Base-by-base conservation (phyloP, 2,329 filamentous ascomycete species). In the Myriangium duriaei region DNA sequence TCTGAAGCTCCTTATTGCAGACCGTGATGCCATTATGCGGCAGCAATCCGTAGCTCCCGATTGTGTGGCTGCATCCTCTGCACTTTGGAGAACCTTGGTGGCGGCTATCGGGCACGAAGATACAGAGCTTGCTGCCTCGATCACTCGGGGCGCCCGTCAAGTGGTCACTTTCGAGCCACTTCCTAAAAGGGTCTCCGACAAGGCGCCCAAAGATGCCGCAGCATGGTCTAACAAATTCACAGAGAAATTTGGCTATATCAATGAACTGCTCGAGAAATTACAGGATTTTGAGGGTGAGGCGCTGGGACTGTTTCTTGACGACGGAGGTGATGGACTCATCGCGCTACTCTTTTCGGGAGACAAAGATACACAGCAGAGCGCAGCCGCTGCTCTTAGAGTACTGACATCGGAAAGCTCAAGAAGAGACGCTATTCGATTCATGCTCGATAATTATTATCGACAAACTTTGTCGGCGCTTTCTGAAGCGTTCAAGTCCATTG, bases 291-390 rank as follows among this genome's bases (percentile, higher is more conserved):
- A 73, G 13, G 67, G 74, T 1, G 62, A 69, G 3, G 75, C 88
- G 42, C 65, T 96, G 29, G 71, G 76, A 41, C 64, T 71, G 15
- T 62, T 96, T 9, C 84, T 83, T 50, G 67, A 72, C 37, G 75
- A 79, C 41, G 69, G 73, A 13, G 80, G 83, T 42, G 76, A 79
- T 46, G 75, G 82, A 26, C 69, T 94, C 30, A 75, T 94, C 32
- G 79, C 80, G 4, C 71, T 84, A 12, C 73, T 95, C 5, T 76
- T 95, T 40, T 86, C 86, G 30, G 82, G 84, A 11, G 79, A 92
- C 47, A 67, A 81, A 40, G 71, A 77, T 41, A 78, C 91, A 21
- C 85, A 84, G 44, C 79, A 87, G 53, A 80, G 83, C 11, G 79
- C 82, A 1, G 72, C 87, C 5, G 81, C 86, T 47, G 64, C 96